A percentile compares a stretch with the other conserved stretches of the same genome.
Conservation (phyloP, 306 rosid species). For the Senna siamea region DNA sequence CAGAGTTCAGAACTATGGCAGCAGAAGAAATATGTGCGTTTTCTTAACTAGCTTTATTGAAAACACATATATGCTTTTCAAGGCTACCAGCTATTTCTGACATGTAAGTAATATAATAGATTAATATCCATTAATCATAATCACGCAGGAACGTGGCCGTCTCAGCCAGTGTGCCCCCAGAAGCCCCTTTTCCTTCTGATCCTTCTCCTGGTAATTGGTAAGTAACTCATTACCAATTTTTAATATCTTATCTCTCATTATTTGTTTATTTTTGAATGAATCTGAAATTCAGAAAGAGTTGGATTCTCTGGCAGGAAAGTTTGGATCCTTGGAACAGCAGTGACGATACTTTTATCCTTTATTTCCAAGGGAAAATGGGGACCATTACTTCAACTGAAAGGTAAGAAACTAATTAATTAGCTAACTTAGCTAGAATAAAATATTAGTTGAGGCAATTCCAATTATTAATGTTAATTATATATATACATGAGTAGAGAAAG, state of each 20-base stretch:
- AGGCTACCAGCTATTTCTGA: neutral
- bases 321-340: conserved; percentile 60
- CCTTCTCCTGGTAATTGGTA: conserved; percentile 47
- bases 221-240: neutral
- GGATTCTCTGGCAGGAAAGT: conserved; percentile 47
- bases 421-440: too few relatives aligned
- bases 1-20: conserved; percentile 5
- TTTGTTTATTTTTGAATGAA: neutral
- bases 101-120: neutral
- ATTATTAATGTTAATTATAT: too few relatives aligned
- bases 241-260: neutral
- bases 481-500: conserved; percentile 38
- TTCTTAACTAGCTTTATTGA: neutral
- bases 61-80: neutral
- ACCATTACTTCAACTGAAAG: conserved; percentile 51
- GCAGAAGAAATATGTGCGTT: conserved; percentile 40
- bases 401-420: too few relatives aligned
- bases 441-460: too few relatives aligned
- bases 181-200: conserved; percentile 38
- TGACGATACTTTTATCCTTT: conserved; percentile 51
- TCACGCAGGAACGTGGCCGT: conserved; percentile 52
- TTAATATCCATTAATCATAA: neutral
- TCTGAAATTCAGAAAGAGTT: neutral
- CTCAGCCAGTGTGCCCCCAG: conserved; percentile 35
- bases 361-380: conserved; percentile 57